These are phyloP conservation scores for Penicillium sp. DNA, from an alignment of 2,329 filamentous ascomycete species.

Conservation along the genomic window DNA sequence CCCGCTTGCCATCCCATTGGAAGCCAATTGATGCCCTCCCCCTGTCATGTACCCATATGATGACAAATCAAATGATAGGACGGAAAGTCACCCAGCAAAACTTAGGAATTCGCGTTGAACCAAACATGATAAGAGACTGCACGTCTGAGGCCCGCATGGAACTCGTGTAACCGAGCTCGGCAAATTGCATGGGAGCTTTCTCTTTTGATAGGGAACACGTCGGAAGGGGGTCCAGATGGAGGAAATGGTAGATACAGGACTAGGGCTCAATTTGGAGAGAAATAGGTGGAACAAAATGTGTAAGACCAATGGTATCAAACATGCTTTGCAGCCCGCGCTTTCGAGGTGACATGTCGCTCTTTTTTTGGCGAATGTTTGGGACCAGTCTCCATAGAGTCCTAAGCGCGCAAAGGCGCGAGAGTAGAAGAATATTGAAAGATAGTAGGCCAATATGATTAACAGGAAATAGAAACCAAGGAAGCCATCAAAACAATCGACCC, in stretches of 20 bases:
- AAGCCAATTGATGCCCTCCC: not conserved
- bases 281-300: not conserved
- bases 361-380: not conserved
- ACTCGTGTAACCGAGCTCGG: not conserved
- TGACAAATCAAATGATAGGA: not conserved
- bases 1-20: not conserved
- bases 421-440: not conserved
- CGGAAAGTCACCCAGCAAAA: no score
- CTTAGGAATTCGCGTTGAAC: no score
- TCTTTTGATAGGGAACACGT: not conserved
- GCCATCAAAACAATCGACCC: not conserved
- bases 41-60: not conserved
- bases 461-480: not conserved
- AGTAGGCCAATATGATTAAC: not conserved
- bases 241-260: not conserved
- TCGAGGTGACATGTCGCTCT: not conserved
- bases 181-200: not conserved
- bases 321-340: not conserved
- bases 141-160: not conserved
- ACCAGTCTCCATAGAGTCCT: not conserved
- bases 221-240: not conserved
- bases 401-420: not conserved
- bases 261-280: slow-evolving; percentile 1
- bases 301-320: not conserved
- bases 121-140: not conserved